Evolutionary conservation across 306 rosid genomes (phyloP).

Genomic region (Vicia villosa): DNA sequence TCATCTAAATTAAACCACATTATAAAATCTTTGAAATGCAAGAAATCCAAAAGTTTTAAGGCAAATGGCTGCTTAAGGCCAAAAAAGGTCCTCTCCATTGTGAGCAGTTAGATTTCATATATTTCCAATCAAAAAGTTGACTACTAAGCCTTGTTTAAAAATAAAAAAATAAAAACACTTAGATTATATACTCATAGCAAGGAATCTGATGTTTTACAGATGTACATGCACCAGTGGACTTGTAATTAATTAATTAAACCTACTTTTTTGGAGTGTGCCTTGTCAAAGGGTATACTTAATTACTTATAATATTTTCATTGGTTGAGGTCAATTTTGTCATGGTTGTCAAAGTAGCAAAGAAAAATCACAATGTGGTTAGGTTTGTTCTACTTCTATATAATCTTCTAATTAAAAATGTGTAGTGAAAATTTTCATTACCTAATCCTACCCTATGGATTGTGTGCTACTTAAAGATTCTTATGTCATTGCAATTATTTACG

Average conservation of each 20-base stretch:
- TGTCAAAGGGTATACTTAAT: conserved; percentile 34
- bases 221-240: conserved; percentile 50
- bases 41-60: conserved; percentile 17
- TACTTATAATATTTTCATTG: conserved; percentile 27
- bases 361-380: conserved; percentile 64
- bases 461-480: conserved; percentile 49
- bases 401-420: conserved; percentile 33
- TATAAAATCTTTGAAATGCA: conserved; percentile 26
- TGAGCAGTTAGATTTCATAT: conserved; percentile 52
- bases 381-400: conserved; percentile 44
- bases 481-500: conserved; percentile 53
- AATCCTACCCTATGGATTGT: conserved; percentile 62
- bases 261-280: conserved; percentile 37
- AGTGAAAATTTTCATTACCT: conserved; percentile 56
- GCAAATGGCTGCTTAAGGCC: conserved; percentile 21
- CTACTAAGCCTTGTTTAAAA: conserved; percentile 27
- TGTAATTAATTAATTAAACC: conserved; percentile 18
- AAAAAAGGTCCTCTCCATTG: conserved; percentile 21
- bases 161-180: conserved; percentile 12
- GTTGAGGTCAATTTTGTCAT: conserved; percentile 49
- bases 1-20: conserved; percentile 20
- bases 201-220: conserved; percentile 41
- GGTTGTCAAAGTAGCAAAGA: conserved; percentile 58
- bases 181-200: conserved; percentile 41
- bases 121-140: conserved; percentile 57